These are phyloP conservation scores for Hevea brasiliensis DNA, from an alignment of 345 rosid genomes.

Conservation along the genomic window DNA sequence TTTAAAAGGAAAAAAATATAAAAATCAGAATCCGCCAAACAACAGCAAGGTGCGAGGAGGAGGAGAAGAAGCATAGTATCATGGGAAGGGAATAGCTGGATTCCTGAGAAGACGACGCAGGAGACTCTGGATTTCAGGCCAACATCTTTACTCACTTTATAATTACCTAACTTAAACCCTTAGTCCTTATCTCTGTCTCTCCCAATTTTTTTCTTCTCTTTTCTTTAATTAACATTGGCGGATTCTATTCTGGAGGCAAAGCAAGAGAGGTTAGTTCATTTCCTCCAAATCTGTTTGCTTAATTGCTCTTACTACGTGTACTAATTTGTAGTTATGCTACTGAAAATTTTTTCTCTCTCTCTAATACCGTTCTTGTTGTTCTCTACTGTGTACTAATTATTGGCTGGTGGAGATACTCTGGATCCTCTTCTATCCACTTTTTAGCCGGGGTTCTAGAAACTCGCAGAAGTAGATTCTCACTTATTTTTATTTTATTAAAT, in stretches of 20 bases:
- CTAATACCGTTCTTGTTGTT: not conserved
- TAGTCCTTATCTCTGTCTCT: not conserved
- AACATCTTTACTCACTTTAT: not conserved
- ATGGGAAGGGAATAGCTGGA: conserved; percentile 30
- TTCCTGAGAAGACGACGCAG: conserved; percentile 10
- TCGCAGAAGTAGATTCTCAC: not conserved
- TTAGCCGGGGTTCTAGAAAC: not conserved
- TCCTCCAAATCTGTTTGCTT: not conserved
- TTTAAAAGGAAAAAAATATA: not conserved
- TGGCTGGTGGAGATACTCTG: not conserved
- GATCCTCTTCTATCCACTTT: not conserved
- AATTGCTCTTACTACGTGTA: not conserved
- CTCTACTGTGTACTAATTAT: not conserved
- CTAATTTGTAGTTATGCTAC: not conserved
- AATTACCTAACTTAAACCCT: not conserved
- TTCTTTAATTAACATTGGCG: not conserved
- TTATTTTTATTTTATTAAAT: not conserved
- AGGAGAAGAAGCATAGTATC: not conserved
- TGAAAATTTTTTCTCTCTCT: not conserved
- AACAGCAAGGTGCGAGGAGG: not conserved
- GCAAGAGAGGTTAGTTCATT: not conserved
- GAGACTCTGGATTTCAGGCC: conserved; percentile 16
- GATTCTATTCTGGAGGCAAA: not conserved
- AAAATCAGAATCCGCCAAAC: conserved; percentile 23
- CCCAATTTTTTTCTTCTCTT: not conserved